Base-by-base conservation (phyloP, 176 grass and related monocot genomes). In the Alloteropsis semialata region DNA sequence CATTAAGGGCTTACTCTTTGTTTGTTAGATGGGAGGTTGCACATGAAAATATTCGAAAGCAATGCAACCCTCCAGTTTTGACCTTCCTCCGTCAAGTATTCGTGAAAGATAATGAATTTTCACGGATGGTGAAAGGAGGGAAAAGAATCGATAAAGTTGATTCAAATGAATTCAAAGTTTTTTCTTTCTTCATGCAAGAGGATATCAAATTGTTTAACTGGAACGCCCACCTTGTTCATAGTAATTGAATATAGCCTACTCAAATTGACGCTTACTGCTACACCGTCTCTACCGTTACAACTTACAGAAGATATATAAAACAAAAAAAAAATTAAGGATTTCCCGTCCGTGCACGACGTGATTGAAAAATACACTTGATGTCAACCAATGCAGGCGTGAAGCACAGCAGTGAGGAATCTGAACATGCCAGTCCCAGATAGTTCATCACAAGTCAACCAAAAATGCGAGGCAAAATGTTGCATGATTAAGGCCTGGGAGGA, bases 401-500 rank as follows among this genome's bases (percentile, higher is more conserved):
- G 56, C 25, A 65, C 54, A 60, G 71, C 28, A 22, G 53, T n/a
- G 17, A 8, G 30, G 61, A 67, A 84, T 75, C 17, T 65, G 25
- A 71, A 70, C 53, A 48, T 14, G 22, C 27, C 41, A 41, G 39
- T 69, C 25, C 41, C 43, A 69, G 33, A 59, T 36, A 78, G n/a
- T 7, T 10, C 16, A 21, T 24, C 39, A 15, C 0, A 69, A 42
- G 87, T 76, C 87, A 85, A 85, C 15, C n/a, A 25, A 10, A 60
- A 68, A 69, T 13, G 63, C 13, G 13, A 39, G 8, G 9, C 41
- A 4, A 79, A 67, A 34, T 78, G 50, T 18, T n/a, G 28, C 46
- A 29, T 67, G 60, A 80, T 89, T 53, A 81, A 32, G 41, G 29
- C 49, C 50, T 74, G 18, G 18, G 53, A 65, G 30, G 60, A 84